These are phyloP conservation scores for Saccharomyces hybrid DNA, from an alignment of 1,139 yeast species.

Conservation along the genomic window DNA sequence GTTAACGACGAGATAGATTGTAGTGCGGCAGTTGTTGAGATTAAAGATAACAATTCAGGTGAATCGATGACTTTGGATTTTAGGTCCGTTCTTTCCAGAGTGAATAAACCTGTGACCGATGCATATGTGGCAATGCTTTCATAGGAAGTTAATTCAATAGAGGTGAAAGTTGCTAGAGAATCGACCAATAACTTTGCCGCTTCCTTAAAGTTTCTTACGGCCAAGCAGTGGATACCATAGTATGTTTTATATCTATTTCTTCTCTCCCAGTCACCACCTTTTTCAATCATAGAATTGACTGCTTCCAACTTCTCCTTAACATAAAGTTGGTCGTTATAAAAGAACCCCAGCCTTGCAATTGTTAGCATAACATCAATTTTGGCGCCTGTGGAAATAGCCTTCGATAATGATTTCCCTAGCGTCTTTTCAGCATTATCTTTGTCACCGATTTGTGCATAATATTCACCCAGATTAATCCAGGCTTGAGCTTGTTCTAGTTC, in stretches of 20 bases:
- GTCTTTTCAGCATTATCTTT: constrained; percentile 64
- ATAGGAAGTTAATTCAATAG: constrained; percentile 85
- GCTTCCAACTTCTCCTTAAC: constrained; percentile 71
- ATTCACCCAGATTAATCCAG: constrained; percentile 78
- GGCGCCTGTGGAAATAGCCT: constrained; percentile 80
- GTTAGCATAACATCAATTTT: constrained; percentile 83
- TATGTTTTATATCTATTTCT: constrained; percentile 91
- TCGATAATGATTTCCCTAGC: constrained; percentile 65
- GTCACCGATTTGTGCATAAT: constrained; percentile 80
- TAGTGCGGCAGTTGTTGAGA: constrained; percentile 62
- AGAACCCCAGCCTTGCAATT: constrained; percentile 78
- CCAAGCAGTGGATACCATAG: constrained; percentile 73
- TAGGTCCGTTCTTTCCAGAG: constrained; percentile 77
- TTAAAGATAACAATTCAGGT: constrained; percentile 82
- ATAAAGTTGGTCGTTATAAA: constrained; percentile 68
- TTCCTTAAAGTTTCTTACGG: constrained; percentile 78
- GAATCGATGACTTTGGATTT: constrained; percentile 84
- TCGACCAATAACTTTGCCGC: constrained; percentile 82
- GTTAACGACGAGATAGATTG: constrained; percentile 81
- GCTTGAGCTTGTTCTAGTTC: constrained; percentile 74
- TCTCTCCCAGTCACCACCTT: constrained; percentile 99
- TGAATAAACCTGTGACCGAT: constrained; percentile 73
- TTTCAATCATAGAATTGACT: constrained; percentile 69
- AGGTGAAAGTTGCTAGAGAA: constrained; percentile 90
- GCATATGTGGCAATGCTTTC: constrained; percentile 89